Evolutionary conservation across 1,139 yeast species (phyloP).

Genomic region (Geotrichum restrictum): DNA sequence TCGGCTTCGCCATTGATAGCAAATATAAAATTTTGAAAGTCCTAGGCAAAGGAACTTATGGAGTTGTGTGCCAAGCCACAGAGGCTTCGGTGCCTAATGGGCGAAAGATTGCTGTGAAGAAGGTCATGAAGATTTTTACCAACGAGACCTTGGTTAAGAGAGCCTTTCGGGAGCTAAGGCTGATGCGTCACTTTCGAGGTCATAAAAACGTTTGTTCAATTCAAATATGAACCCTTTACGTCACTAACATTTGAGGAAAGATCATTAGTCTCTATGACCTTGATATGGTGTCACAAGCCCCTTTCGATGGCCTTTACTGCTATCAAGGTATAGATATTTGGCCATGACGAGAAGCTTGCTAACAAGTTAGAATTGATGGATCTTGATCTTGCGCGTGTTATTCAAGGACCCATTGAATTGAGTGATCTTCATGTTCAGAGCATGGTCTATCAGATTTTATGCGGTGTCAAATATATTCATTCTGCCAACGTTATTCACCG

Average conservation of each 20-base stretch:
- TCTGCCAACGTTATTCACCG: slow-evolving; percentile 77
- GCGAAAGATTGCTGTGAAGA: slow-evolving; percentile 63
- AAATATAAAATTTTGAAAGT: slow-evolving; percentile 57
- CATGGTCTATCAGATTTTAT: slow-evolving; percentile 70
- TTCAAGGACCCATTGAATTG: slow-evolving; percentile 63
- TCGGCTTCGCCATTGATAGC: slow-evolving; percentile 55
- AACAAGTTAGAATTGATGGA: slow-evolving; percentile 58
- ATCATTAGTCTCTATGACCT: slow-evolving; percentile 69
- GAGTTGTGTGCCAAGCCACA: slow-evolving; percentile 75
- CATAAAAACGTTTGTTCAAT: slow-evolving; percentile 55
- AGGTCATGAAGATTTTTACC: slow-evolving; percentile 62
- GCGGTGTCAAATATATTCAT: slow-evolving; percentile 79
- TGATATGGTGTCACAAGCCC: slow-evolving; percentile 60
- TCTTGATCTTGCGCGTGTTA: slow-evolving; percentile 71
- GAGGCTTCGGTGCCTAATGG: slow-evolving; percentile 41
- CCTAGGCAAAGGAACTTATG: slow-evolving; percentile 85
- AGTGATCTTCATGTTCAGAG: slow-evolving; percentile 80
- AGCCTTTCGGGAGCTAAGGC: slow-evolving; percentile 72
- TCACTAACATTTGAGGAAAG: slow-evolving; percentile 31
- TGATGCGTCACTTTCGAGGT: slow-evolving; percentile 76
- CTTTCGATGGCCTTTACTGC: slow-evolving; percentile 82
- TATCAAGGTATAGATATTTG: slow-evolving; percentile 44
- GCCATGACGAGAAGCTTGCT: neutral
- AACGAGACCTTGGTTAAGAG: slow-evolving; percentile 64
- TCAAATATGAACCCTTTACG: slow-evolving; percentile 12